Evolutionary conservation across 345 rosid species (phyloP).

Genomic region (Moricandia moricandioides): DNA sequence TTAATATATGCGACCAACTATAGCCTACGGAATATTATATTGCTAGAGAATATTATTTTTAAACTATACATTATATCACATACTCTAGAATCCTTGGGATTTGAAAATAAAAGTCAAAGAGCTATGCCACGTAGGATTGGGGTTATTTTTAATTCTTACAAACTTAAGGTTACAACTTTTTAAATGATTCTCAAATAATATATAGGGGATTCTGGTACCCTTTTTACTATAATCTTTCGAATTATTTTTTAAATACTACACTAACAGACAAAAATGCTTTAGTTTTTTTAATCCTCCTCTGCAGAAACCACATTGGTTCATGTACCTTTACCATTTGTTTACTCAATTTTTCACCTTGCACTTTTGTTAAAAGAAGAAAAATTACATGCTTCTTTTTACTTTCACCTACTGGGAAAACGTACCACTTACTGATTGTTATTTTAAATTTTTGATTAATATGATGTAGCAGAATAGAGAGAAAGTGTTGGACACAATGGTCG

Average conservation of each 20-base stretch:
- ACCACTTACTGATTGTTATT: neutral
- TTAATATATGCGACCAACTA: too few species aligned
- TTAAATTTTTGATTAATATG: neutral
- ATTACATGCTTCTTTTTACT: neutral
- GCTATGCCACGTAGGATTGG: too few species aligned
- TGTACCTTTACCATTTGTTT: neutral
- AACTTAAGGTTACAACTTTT: too few species aligned
- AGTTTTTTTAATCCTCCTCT: neutral
- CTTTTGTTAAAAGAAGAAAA: neutral
- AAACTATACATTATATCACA: too few species aligned
- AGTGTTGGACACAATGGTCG: conserved; percentile 24
- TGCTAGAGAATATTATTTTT: too few species aligned
- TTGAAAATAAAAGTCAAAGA: too few species aligned
- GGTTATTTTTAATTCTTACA: too few species aligned
- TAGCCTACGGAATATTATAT: too few species aligned
- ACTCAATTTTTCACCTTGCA: neutral
- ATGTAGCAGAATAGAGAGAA: neutral
- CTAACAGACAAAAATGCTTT: conserved; percentile 26
- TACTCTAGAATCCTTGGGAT: too few species aligned
- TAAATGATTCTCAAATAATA: too few species aligned
- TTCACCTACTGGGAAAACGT: neutral
- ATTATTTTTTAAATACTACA: neutral
- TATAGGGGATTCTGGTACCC: conserved; percentile 5
- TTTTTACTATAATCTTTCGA: conserved; percentile 16
- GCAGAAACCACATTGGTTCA: neutral